Base-by-base conservation (phyloP, 805 yeast species). In the Wickerhamiella alocasiicola region DNA sequence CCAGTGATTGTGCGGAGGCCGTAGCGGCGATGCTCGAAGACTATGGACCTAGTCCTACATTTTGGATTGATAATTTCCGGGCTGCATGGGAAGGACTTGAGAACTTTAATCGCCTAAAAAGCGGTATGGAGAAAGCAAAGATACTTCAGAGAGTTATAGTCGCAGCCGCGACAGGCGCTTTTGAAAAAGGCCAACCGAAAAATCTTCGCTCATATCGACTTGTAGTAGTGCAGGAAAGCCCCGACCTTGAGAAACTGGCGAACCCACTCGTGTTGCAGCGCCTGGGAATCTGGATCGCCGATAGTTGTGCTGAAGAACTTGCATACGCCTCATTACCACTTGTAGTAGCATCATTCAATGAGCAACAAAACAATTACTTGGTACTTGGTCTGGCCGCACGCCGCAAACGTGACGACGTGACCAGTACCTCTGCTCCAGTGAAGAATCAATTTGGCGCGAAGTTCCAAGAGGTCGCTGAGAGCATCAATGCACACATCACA, bases 1-100 rank as follows among this genome's bases (percentile, higher is more conserved):
- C 97, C 0, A 81, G 84, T 59, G 99, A 91, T 57, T 84, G 80
- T 54, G 95, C 82, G 3, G 96, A 91, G 54, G 73, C 95, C 0
- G 62, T 91, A 6, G 72, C 85, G 3, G 95, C 97, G 2, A 58
- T 88, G 40, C 62, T 91, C 18, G 96, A 91, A 19, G 9, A 13
- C 13, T 28, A n/a, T 18, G 4, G 7, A 9, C 15, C 57, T 39
- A 65, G 67, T 48, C 79, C 74, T 46, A 71, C 74, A 54, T 62
- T 67, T 35, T 83, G 94, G 94, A 74, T 81, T 6, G 70, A 70
- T 41, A 81, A 82, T 54, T 76, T 76, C 47, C 76, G 81, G 81
- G 59, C 64, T 25, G 72, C 77, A 35, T 76, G 81, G 81, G 81
- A 74, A 53, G 73, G 80, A 1, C 54, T 73, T 30, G 76, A 60